These are phyloP conservation scores for Fusarium sp. DNA, from an alignment of 2,329 filamentous ascomycete species.

Conservation along the genomic window DNA sequence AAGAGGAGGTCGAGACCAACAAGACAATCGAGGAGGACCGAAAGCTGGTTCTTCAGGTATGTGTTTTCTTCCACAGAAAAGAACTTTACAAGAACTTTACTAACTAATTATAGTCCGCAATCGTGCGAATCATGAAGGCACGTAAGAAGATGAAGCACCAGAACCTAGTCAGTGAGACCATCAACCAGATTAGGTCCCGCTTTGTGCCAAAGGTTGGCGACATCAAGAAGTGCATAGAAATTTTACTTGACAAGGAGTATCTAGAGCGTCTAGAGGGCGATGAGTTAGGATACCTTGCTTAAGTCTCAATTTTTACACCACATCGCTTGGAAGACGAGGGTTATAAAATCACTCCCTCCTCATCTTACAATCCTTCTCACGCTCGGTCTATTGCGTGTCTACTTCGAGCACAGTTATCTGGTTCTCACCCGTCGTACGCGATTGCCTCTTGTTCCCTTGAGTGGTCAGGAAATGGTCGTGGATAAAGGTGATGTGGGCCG, in stretches of 20 bases:
- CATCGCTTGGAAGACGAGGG: background rate
- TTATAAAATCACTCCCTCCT: background rate
- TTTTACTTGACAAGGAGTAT: conserved; percentile 98
- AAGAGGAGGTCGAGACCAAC: conserved; percentile 96
- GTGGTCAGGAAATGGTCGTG: conserved; percentile 14
- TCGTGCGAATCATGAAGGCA: conserved; percentile 99
- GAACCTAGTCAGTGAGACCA: conserved; percentile 93
- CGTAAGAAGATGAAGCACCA: conserved; percentile 99
- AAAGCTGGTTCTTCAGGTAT: conserved; percentile 94
- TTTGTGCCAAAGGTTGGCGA: conserved; percentile 94
- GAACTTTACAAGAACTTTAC: conserved; percentile 15
- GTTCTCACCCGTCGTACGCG: conserved; percentile 11
- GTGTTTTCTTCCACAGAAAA: conserved; percentile 44
- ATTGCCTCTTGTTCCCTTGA: conserved; percentile 28
- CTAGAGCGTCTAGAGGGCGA: conserved; percentile 95
- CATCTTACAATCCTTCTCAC: background rate
- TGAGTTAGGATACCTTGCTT: conserved; percentile 93
- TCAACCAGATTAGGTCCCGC: conserved; percentile 91
- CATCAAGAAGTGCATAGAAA: conserved; percentile 99
- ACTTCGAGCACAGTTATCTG: background rate
- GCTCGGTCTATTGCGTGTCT: conserved; percentile 18
- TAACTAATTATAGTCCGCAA: conserved; percentile 77
- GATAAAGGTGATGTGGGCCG: conserved; percentile 19
- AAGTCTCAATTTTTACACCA: conserved; percentile 47
- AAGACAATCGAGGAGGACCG: conserved; percentile 99